These are phyloP conservation scores for Salvia miltiorrhiza DNA, from an alignment of 257 asterid genomes.

Conservation along the genomic window DNA sequence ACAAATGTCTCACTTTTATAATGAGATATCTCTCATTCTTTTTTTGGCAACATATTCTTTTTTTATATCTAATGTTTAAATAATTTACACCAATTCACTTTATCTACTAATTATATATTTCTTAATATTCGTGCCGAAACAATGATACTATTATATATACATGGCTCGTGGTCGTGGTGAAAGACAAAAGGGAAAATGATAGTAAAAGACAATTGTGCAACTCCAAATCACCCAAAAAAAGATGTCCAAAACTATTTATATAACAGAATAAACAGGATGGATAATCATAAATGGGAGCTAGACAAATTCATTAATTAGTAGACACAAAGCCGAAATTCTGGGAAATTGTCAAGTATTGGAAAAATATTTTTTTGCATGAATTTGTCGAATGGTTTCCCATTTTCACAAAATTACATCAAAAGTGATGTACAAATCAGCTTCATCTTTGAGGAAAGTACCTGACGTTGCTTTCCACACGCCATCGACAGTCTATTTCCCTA, in stretches of 20 bases:
- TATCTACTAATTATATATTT: too few relatives aligned
- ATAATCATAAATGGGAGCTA: background rate
- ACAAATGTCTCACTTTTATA: too few relatives aligned
- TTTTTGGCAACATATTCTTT: too few relatives aligned
- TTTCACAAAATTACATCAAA: constrained; percentile 11
- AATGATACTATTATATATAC: too few relatives aligned
- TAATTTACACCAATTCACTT: too few relatives aligned
- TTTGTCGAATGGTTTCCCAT: constrained; percentile 32
- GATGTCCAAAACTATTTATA: background rate
- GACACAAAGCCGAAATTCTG: constrained; percentile 35
- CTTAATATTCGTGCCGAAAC: too few relatives aligned
- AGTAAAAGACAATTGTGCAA: background rate
- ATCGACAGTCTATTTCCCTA: background rate
- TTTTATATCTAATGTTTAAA: too few relatives aligned
- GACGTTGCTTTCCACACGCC: constrained; percentile 38
- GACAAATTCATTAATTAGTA: background rate
- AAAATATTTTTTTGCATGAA: constrained; percentile 11
- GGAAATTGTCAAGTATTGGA: constrained; percentile 23
- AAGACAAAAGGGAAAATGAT: too few relatives aligned
- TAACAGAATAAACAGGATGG: background rate
- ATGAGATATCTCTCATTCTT: too few relatives aligned
- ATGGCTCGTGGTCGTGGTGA: too few relatives aligned
- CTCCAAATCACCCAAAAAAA: background rate
- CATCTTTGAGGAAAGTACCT: constrained; percentile 28
- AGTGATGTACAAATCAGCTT: constrained; percentile 58